Evolutionary conservation across 2,329 filamentous ascomycete genomes (phyloP).

Genomic region (Stenocarpella maydis): DNA sequence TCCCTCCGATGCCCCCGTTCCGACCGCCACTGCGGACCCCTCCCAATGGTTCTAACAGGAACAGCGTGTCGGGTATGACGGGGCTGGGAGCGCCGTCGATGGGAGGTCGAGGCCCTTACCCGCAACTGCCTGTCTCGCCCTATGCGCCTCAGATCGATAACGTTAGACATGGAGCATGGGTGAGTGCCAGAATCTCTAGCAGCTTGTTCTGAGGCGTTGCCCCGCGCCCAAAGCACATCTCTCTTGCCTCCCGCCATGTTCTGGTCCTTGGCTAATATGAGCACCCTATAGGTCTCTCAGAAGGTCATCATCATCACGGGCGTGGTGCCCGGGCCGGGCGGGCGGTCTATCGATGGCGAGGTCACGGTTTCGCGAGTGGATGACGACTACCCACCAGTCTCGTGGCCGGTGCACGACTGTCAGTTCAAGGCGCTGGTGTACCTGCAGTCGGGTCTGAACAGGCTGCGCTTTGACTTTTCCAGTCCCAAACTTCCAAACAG

Average conservation of each 20-base stretch:
- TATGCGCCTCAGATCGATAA: slow-evolving; percentile 85
- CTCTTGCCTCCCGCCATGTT: background rate
- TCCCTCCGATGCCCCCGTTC: slow-evolving; percentile 43
- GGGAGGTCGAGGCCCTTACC: slow-evolving; percentile 60
- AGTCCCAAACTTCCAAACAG: slow-evolving; percentile 81
- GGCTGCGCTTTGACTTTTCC: slow-evolving; percentile 84
- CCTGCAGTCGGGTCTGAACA: slow-evolving; percentile 90
- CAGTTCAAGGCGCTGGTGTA: slow-evolving; percentile 93
- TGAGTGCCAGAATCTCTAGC: slow-evolving; percentile 54
- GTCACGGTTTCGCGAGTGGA: slow-evolving; percentile 83
- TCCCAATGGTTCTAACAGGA: slow-evolving; percentile 58
- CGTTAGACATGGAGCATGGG: slow-evolving; percentile 84
- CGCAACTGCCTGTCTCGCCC: slow-evolving; percentile 72
- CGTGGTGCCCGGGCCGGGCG: slow-evolving; percentile 76
- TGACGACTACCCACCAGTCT: slow-evolving; percentile 81
- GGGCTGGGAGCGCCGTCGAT: slow-evolving; percentile 65
- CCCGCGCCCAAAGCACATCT: background rate
- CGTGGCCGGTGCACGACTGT: slow-evolving; percentile 88
- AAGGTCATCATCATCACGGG: slow-evolving; percentile 86
- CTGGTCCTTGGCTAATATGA: background rate
- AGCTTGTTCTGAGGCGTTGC: background rate
- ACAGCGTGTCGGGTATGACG: slow-evolving; percentile 71
- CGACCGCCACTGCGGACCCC: slow-evolving; percentile 50
- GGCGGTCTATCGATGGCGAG: slow-evolving; percentile 77
- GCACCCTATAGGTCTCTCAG: slow-evolving; percentile 76